Evolutionary conservation across 2,329 filamentous ascomycete species (phyloP).

Genomic region (Penicillium sp.): DNA sequence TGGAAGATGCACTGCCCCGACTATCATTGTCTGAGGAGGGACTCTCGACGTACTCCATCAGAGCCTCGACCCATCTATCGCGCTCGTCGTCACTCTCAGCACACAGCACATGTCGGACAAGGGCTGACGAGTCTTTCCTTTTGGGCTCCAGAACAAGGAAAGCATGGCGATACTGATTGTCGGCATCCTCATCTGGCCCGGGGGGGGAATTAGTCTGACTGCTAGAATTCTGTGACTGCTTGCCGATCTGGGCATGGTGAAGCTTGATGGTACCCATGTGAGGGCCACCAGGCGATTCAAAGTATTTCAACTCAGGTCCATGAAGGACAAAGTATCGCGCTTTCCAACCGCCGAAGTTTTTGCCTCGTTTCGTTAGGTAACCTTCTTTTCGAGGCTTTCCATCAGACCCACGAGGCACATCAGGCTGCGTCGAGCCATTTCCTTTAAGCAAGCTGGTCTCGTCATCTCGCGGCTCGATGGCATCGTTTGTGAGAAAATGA

Average conservation of each 20-base stretch:
- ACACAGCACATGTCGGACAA: conserved; percentile 91
- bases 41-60: conserved; percentile 81
- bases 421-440: conserved; percentile 30
- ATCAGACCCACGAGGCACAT: conserved; percentile 54
- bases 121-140: conserved; percentile 84
- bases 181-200: conserved; percentile 68
- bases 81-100: conserved; percentile 92
- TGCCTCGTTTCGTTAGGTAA: conserved; percentile 93
- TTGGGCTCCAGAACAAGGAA: conserved; percentile 95
- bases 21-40: conserved; percentile 34
- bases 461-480: conserved; percentile 56
- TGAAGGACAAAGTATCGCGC: conserved; percentile 72
- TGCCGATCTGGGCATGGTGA: conserved; percentile 86
- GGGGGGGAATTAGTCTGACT: conserved; percentile 62
- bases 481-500: conserved; percentile 74
- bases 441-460: conserved; percentile 52
- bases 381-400: conserved; percentile 75
- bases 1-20: conserved; percentile 17
- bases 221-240: conserved; percentile 69
- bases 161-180: conserved; percentile 94
- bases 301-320: conserved; percentile 78
- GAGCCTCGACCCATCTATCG: conserved; percentile 87
- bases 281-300: conserved; percentile 83
- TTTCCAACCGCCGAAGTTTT: conserved; percentile 99
- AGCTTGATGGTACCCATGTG: conserved; percentile 94